Evolutionary conservation across 2,329 filamentous ascomycete species (phyloP).

Genomic region (Ophiostoma australiae): DNA sequence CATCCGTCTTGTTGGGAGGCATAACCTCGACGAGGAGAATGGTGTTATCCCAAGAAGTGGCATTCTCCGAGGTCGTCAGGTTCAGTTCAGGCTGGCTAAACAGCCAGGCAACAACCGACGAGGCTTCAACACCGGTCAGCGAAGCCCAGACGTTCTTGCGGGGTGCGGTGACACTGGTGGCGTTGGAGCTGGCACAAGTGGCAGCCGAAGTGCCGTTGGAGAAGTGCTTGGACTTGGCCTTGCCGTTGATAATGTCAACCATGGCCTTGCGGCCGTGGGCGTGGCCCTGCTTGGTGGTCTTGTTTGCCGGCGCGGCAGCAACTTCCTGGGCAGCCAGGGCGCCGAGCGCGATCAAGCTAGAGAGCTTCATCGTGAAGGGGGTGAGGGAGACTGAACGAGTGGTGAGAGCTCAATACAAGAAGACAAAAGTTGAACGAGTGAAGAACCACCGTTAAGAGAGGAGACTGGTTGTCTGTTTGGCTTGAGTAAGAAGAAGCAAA

Average conservation of each 20-base stretch:
- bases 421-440: neutral
- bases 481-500: neutral
- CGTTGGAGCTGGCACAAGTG: constrained; percentile 25
- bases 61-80: constrained; percentile 35
- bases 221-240: constrained; percentile 21
- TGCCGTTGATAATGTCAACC: constrained; percentile 30
- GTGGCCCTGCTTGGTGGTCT: constrained; percentile 30
- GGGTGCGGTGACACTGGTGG: constrained; percentile 34
- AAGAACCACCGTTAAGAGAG: constrained; percentile 6
- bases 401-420: neutral
- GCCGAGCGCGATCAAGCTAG: constrained; percentile 23
- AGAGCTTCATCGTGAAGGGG: constrained; percentile 3
- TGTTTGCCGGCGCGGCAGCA: constrained; percentile 30
- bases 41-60: constrained; percentile 38
- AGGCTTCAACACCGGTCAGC: constrained; percentile 38
- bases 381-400: no score
- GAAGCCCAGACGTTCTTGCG: constrained; percentile 41
- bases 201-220: constrained; percentile 16
- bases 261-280: constrained; percentile 30
- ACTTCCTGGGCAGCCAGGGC: constrained; percentile 28
- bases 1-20: constrained; percentile 47
- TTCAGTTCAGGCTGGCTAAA: constrained; percentile 40
- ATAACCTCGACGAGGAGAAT: constrained; percentile 38
- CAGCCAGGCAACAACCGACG: constrained; percentile 38
- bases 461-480: constrained; percentile 2